These are phyloP conservation scores for Chaetomium tenue DNA, from an alignment of 495 filamentous ascomycete species.

Conservation along the genomic window DNA sequence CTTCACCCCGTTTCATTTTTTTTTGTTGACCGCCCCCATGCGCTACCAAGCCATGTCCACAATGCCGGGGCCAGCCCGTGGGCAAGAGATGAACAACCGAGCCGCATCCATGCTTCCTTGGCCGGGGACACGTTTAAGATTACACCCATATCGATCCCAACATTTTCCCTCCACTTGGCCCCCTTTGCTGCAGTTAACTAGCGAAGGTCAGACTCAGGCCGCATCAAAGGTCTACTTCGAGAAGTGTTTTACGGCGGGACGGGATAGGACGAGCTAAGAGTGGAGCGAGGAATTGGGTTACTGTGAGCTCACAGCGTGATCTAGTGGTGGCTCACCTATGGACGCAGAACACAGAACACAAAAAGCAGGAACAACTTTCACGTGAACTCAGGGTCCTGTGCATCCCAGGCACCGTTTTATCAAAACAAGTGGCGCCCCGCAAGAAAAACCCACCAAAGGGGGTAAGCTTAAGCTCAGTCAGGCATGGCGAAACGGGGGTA, in stretches of 20 bases:
- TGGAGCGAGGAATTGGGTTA: too few relatives aligned
- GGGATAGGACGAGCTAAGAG: too few relatives aligned
- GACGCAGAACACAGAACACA: background rate
- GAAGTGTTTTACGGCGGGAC: too few relatives aligned
- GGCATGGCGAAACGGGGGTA: conserved; percentile 8
- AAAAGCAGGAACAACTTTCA: background rate
- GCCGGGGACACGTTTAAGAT: conserved; percentile 13
- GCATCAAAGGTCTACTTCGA: background rate
- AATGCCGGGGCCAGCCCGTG: conserved; percentile 1
- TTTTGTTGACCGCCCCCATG: conserved; percentile 13
- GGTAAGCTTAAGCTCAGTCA: background rate
- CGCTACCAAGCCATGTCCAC: conserved; percentile 9
- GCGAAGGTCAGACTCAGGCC: background rate
- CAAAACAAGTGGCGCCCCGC: background rate
- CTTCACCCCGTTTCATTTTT: conserved; percentile 15
- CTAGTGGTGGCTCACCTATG: background rate
- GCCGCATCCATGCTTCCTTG: conserved; percentile 16
- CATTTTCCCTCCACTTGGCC: background rate
- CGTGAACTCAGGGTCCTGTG: conserved; percentile 9
- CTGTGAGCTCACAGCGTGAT: too few relatives aligned
- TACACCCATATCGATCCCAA: conserved; percentile 1
- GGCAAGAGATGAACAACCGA: conserved; percentile 1
- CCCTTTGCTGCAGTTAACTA: background rate
- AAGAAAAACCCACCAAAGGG: conserved; percentile 8
- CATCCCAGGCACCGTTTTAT: background rate